Base-by-base conservation (phyloP, 345 rosid genomes). In the Syzygium grande region DNA sequence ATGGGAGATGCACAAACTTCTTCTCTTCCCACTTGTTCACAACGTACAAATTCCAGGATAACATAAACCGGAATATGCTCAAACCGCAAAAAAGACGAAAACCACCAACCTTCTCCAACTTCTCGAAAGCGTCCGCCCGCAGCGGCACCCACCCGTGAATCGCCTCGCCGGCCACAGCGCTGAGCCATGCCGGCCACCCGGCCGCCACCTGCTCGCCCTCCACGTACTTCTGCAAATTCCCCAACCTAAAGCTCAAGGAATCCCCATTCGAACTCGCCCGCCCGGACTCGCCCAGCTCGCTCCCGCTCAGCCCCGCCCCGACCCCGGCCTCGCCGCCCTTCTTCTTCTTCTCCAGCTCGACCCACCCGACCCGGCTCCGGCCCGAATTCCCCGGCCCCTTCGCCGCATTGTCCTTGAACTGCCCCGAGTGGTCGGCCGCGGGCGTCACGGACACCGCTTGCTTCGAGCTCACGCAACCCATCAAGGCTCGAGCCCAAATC, bases 391-490 rank as follows among this genome's bases (percentile, higher is more conserved):
- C 86, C 0, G 84, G 77, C 2, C 86, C 87, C 89, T 41, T 52
- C 90, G 58, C 86, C 29, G 46, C 83, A 29, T 85, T 84, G 34
- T 94, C 95, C 38, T 87, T 89, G 59, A 94, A 88, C 10, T 85
- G 89, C 43, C 95, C 97, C 1, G 98, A 95, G 89, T 94, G 90
- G 87, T 97, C 99, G 25, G 94, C 54, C 54, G 97, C 97, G 55
- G 99, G 99, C 84, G 99, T 98, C 86, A 96, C 96, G 12, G 96
- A 91, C 41, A 96, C 98, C 84, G 96, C 91, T 93, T 98, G 99
- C 96, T 98, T 98, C 88, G 99, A 94, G 93, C 91, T 98, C 85
- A 95, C 99, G 90, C 99, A 98, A 58, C 99, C 99, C 99, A 98
- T 97, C 29, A 51, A 46, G 85, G 54, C 49, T 54, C 65, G 12